A percentile compares a stretch with the other conserved stretches of the same genome.
phyloP scores from a whole-genome alignment of 1,139 yeast genomes.

The Petasospora fabianii region DNA sequence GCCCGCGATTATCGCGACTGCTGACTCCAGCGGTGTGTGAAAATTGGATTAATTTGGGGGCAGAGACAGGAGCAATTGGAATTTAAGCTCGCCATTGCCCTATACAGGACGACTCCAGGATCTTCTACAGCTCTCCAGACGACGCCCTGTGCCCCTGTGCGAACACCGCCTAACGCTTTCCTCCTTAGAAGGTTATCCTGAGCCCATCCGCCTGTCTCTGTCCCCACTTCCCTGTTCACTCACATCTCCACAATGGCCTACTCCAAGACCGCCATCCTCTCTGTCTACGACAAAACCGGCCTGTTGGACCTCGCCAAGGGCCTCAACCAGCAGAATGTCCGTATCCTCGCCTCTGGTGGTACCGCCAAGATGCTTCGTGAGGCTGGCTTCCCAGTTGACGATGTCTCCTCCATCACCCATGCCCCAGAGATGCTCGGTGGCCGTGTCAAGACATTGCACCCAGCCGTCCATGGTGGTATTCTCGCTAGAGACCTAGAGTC shows the following conservation, averaged over 20 bases:
- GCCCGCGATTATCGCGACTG: too few relatives aligned
- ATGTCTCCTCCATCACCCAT: conserved; percentile 89
- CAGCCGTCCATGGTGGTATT: conserved; percentile 98
- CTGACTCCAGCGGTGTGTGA: conserved; percentile 12
- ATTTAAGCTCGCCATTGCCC: neutral
- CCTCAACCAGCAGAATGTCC: conserved; percentile 77
- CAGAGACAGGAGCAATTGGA: conserved; percentile 4
- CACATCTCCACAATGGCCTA: conserved; percentile 31
- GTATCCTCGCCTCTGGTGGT: conserved; percentile 96
- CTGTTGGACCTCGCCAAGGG: conserved; percentile 95
- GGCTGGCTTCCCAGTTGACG: conserved; percentile 97
- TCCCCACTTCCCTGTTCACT: neutral
- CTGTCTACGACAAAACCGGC: conserved; percentile 97
- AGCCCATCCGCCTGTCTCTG: neutral
- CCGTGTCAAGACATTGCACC: conserved; percentile 95
- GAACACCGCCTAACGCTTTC: too few relatives aligned
- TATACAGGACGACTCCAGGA: too few relatives aligned
- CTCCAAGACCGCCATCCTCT: conserved; percentile 85
- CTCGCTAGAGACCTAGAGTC: conserved; percentile 88
- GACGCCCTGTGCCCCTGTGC: too few relatives aligned
- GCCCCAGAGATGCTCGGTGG: conserved; percentile 99
- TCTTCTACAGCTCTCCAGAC: too few relatives aligned
- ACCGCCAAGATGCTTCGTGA: conserved; percentile 92
- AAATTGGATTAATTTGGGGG: conserved; percentile 16
- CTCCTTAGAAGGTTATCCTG: neutral